Evolutionary conservation across 306 rosid species (phyloP).

Genomic region (Cucurbita ficifolia): DNA sequence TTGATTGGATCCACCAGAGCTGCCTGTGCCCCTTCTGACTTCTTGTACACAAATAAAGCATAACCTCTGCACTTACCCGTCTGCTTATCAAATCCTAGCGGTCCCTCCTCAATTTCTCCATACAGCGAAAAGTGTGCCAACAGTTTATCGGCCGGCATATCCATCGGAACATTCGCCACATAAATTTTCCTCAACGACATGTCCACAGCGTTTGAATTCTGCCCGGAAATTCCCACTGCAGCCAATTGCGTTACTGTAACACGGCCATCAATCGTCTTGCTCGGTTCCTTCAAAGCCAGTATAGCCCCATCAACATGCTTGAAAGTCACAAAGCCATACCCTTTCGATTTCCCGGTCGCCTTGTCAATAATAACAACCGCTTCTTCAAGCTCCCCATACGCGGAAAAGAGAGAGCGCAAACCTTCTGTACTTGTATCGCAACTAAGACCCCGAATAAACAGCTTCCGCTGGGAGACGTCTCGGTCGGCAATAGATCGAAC

Average conservation of each 20-base stretch:
- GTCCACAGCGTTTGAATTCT: conserved; percentile 23
- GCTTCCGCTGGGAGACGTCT: conserved; percentile 77
- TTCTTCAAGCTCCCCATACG: conserved; percentile 89
- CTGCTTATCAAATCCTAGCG: conserved; percentile 85
- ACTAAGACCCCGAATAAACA: conserved; percentile 88
- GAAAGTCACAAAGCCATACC: conserved; percentile 85
- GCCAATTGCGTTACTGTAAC: conserved; percentile 97
- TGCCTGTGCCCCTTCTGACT: conserved; percentile 70
- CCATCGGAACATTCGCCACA: conserved; percentile 80
- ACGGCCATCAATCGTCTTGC: conserved; percentile 91
- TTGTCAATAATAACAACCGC: conserved; percentile 83
- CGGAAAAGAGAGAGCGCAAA: conserved; percentile 68
- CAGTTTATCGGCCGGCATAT: conserved; percentile 67
- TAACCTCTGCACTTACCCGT: conserved; percentile 86
- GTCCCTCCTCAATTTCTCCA: conserved; percentile 94
- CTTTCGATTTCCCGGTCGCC: conserved; percentile 67
- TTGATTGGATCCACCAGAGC: conserved; percentile 73
- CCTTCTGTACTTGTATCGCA: conserved; percentile 93
- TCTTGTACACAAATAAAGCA: conserved; percentile 76
- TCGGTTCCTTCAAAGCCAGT: conserved; percentile 80
- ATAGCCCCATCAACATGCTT: conserved; percentile 76
- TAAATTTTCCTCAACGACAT: conserved; percentile 59
- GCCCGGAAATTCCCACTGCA: conserved; percentile 45
- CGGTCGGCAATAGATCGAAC: conserved; percentile 56
- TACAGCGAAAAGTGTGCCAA: conserved; percentile 56